Percentiles rank a stretch among this genome's conserved stretches.
Evolutionary conservation across 2,329 filamentous ascomycete genomes (phyloP).

Genomic region (Fragosphaeria purpurea): DNA sequence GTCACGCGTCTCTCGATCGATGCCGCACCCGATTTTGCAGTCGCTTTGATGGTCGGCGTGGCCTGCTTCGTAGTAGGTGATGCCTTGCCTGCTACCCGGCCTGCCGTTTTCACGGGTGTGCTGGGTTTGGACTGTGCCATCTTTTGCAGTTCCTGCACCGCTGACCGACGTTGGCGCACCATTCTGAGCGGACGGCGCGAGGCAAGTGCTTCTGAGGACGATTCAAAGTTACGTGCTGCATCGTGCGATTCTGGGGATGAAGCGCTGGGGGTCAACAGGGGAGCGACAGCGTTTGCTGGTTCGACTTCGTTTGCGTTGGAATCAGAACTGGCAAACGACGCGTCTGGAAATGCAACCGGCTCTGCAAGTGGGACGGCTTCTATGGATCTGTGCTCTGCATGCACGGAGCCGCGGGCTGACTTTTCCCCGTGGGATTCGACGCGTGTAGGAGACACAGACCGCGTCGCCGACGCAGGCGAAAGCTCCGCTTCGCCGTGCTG

Average conservation of each 20-base stretch:
- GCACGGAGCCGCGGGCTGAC: no score
- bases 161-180: conserved; percentile 4
- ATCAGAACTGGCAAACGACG: no score
- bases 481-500: no score
- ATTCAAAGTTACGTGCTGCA: not conserved
- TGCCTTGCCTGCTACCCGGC: not conserved
- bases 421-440: no score
- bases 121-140: not conserved
- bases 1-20: conserved; percentile 27
- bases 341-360: no score
- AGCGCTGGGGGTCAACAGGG: no score
- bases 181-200: conserved; percentile 6
- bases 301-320: no score
- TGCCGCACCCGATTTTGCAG: not conserved
- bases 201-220: conserved; percentile 1
- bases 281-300: no score
- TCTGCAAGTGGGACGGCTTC: no score
- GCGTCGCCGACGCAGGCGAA: no score
- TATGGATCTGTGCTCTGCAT: no score
- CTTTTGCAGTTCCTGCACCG: not conserved
- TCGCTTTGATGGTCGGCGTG: not conserved
- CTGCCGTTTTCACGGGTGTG: not conserved
- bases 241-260: not conserved
- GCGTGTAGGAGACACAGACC: no score
- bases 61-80: not conserved